These are phyloP conservation scores for Solanum arcanum DNA, from an alignment of 257 asterid genomes.

Conservation along the genomic window DNA sequence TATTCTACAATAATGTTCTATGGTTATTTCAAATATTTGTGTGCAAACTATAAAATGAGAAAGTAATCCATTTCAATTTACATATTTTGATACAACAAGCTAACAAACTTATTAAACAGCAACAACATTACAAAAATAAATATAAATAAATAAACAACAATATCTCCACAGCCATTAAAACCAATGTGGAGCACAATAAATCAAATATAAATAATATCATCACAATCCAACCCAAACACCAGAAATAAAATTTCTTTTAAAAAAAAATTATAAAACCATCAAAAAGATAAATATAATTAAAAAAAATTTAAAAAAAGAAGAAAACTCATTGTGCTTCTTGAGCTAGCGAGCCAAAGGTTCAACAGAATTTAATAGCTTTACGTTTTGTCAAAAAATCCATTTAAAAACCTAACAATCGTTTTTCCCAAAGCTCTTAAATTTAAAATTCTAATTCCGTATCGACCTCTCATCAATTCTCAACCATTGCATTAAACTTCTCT, in stretches of 20 bases:
- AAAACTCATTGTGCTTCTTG: background rate
- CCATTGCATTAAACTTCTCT: slow-evolving; percentile 6
- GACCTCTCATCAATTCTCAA: background rate
- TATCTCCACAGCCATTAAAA: background rate
- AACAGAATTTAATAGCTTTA: background rate
- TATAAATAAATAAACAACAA: background rate
- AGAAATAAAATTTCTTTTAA: no score
- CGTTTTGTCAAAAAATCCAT: background rate
- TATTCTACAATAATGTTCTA: background rate
- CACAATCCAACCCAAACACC: background rate
- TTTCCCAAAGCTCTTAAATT: rapidly evolving
- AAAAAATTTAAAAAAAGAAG: no score
- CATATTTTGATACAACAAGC: background rate
- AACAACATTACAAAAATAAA: background rate
- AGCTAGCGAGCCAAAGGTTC: background rate
- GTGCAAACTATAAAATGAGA: background rate
- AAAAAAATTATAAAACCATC: no score
- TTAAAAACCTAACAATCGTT: background rate
- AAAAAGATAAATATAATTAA: no score
- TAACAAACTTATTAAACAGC: background rate
- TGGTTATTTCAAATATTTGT: background rate
- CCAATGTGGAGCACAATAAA: background rate
- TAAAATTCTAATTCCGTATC: background rate
- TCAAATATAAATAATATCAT: background rate
- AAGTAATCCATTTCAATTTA: background rate